Conservation (phyloP, 495 filamentous ascomycete genomes). For the Pyrenopolyporus hunteri region DNA sequence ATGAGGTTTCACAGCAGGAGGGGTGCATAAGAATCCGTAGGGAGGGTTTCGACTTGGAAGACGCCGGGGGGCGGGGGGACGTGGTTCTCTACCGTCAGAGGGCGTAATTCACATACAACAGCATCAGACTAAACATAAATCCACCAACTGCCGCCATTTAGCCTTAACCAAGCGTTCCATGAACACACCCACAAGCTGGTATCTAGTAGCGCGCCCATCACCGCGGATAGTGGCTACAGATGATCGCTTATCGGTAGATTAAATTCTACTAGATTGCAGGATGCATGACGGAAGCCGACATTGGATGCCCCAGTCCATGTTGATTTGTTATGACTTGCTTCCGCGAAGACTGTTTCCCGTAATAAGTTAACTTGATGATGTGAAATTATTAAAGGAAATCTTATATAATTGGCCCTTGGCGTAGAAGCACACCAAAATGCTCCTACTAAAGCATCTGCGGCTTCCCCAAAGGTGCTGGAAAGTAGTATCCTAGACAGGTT, state of each 20-base stretch:
- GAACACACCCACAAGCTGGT: not conserved
- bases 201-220: not conserved
- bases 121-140: not conserved
- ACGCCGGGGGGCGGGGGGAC: no score
- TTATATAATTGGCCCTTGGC: not conserved
- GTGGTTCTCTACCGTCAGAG: not conserved
- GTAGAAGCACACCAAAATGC: not conserved
- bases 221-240: not conserved
- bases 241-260: not conserved
- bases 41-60: no score
- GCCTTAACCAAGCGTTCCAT: not conserved
- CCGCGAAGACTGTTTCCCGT: not conserved
- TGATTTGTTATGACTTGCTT: not conserved
- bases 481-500: not conserved
- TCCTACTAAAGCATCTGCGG: no score
- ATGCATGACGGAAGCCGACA: not conserved
- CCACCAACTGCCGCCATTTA: not conserved
- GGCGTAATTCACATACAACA: not conserved
- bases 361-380: not conserved
- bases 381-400: not conserved
- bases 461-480: not conserved
- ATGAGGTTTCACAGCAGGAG: no score
- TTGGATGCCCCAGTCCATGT: not conserved
- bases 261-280: slow-evolving; percentile 1
- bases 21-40: no score